These are phyloP conservation scores for Chimonanthus salicifolius DNA, from an alignment of 164 flowering plant genomes.

Conservation along the genomic window DNA sequence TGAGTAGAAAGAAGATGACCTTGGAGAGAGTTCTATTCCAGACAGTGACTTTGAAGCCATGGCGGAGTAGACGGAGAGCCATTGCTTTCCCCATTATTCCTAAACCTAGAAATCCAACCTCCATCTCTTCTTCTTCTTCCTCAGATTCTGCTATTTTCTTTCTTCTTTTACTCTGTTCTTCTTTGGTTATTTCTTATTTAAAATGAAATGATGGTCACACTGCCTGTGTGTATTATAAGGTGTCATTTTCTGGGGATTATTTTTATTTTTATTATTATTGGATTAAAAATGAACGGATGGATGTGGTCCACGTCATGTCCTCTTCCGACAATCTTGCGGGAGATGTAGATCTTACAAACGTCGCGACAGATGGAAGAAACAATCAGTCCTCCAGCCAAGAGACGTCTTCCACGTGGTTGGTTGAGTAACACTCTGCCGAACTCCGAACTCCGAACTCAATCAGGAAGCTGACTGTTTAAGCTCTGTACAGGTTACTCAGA, in stretches of 20 bases:
- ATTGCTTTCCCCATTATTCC: constrained; percentile 99
- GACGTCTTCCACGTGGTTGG: no score
- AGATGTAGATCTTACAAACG: background rate
- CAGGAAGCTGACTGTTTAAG: no score
- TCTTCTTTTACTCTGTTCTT: background rate
- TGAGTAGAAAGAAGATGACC: constrained; percentile 25
- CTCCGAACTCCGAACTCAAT: no score
- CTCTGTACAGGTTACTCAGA: no score
- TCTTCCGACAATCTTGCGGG: background rate
- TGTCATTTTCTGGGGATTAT: background rate
- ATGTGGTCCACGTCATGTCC: constrained; percentile 6
- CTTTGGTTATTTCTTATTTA: background rate
- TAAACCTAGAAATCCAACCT: constrained; percentile 86
- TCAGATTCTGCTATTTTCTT: background rate
- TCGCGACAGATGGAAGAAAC: no score
- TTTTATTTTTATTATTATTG: background rate
- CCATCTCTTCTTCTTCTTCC: constrained; percentile 32
- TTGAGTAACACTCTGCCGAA: no score
- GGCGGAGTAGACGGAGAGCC: constrained; percentile 64
- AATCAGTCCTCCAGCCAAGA: no score
- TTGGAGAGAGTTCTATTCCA: constrained; percentile 96
- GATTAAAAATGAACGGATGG: background rate
- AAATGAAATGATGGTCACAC: background rate
- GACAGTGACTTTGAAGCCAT: constrained; percentile 88
- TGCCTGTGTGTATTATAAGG: background rate